Evolutionary conservation across 73 alveolate species (phyloP).

Genomic region (Blepharisma stoltei): DNA sequence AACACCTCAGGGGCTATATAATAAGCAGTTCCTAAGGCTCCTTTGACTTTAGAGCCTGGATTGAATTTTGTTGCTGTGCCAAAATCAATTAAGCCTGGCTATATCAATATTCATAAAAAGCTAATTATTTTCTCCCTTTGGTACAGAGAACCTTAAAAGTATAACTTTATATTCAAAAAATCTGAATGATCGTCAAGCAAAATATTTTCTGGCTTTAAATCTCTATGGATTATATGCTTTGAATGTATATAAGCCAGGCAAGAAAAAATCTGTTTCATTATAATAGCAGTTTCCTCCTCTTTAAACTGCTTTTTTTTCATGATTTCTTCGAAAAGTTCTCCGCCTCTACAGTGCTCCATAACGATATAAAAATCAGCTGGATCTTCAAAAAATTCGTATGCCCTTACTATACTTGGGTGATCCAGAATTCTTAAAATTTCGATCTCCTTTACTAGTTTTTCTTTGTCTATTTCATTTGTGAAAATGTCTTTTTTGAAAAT

Average conservation of each 20-base stretch:
- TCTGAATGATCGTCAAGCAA: constrained; percentile 49
- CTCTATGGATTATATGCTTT: constrained; percentile 50
- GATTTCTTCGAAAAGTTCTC: constrained; percentile 31
- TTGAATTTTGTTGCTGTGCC: constrained; percentile 41
- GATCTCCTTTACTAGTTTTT: constrained; percentile 28
- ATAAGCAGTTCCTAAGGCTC: constrained; percentile 34
- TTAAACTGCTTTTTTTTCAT: constrained; percentile 2
- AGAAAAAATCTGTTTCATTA: constrained; percentile 31
- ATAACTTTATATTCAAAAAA: constrained; percentile 35
- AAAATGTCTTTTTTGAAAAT: constrained; percentile 32
- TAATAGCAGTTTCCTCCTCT: constrained; percentile 32
- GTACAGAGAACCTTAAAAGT: too few relatives aligned
- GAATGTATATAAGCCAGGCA: constrained; percentile 41
- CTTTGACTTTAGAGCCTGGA: constrained; percentile 30
- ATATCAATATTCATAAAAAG: too few relatives aligned
- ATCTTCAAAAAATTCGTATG: constrained; percentile 37
- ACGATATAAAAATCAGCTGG: constrained; percentile 31
- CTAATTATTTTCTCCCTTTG: too few relatives aligned
- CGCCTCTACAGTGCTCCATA: constrained; percentile 36
- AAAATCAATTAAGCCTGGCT: constrained; percentile 59
- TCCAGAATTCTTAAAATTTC: constrained; percentile 30
- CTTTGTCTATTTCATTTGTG: background rate
- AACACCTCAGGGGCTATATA: constrained; percentile 34
- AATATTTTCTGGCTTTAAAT: constrained; percentile 57
- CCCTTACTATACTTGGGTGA: constrained; percentile 35